phyloP scores from a whole-genome alignment of 352 stramenopile genomes.

The Globisporangium canariense region DNA sequence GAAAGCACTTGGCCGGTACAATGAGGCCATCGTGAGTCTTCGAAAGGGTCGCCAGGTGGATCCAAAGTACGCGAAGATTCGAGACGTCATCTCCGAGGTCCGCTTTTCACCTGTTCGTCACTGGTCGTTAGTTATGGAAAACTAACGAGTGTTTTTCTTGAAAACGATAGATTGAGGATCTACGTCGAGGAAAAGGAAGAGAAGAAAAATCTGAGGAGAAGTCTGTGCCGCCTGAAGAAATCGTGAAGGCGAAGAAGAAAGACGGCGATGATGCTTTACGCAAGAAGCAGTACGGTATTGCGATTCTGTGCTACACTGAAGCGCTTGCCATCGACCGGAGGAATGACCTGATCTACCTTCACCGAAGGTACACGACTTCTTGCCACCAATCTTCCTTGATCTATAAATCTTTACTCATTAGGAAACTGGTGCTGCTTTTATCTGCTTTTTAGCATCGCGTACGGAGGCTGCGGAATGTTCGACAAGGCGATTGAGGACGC shows the following conservation, averaged over 20 bases:
- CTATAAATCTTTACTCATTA: neutral
- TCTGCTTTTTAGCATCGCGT: constrained; percentile 30
- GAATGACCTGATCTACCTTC: constrained; percentile 54
- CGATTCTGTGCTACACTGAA: constrained; percentile 46
- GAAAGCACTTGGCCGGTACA: constrained; percentile 79
- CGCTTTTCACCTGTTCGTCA: neutral
- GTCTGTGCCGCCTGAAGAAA: constrained; percentile 10
- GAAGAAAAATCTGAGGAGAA: constrained; percentile 28
- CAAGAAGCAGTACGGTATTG: constrained; percentile 46
- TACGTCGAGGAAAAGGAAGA: constrained; percentile 19
- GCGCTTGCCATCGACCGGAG: constrained; percentile 42
- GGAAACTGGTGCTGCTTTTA: neutral
- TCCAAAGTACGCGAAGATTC: constrained; percentile 64
- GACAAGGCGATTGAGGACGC: constrained; percentile 46
- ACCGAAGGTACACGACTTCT: constrained; percentile 28
- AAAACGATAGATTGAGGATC: constrained; percentile 13
- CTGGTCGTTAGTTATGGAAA: too few relatives aligned
- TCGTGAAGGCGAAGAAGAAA: constrained; percentile 22
- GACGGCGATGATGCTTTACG: constrained; percentile 46
- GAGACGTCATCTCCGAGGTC: constrained; percentile 51
- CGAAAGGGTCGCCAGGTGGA: constrained; percentile 72
- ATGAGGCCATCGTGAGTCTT: constrained; percentile 59
- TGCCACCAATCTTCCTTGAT: neutral
- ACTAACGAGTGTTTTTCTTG: neutral
- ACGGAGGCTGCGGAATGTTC: constrained; percentile 33